phyloP scores from a whole-genome alignment of 2,329 filamentous ascomycete species.

The Fusarium graminum region DNA sequence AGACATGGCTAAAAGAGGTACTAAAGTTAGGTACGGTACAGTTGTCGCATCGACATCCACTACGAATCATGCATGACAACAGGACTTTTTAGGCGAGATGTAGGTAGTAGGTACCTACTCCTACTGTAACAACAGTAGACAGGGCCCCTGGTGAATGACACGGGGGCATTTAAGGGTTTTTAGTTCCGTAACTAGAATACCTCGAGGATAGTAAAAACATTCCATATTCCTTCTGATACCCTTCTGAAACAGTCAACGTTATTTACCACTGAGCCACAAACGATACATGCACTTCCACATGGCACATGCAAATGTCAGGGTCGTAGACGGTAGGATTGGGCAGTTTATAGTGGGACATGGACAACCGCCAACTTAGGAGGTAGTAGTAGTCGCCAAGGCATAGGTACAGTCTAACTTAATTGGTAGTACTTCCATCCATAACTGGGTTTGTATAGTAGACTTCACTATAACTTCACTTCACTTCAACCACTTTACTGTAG shows the following conservation, averaged over 20 bases:
- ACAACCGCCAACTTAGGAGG: no score
- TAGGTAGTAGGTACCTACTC: not conserved
- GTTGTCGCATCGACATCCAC: slow-evolving; percentile 29
- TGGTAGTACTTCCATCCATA: no score
- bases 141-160: not conserved
- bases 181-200: not conserved
- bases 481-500: slow-evolving; percentile 20
- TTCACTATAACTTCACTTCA: not conserved
- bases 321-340: slow-evolving; percentile 30
- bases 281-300: slow-evolving; percentile 20
- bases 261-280: slow-evolving; percentile 16
- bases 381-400: slow-evolving; percentile 20
- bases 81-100: slow-evolving; percentile 36
- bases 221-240: slow-evolving; percentile 3
- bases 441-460: not conserved
- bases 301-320: slow-evolving; percentile 40
- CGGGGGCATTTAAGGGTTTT: not conserved
- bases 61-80: slow-evolving; percentile 39
- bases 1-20: slow-evolving; percentile 7
- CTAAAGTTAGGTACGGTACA: slow-evolving; percentile 5
- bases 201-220: slow-evolving; percentile 8
- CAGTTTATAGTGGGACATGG: slow-evolving; percentile 14
- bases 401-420: not conserved
- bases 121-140: not conserved
- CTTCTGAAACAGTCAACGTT: slow-evolving; percentile 27